A percentile compares a stretch with the other conserved stretches of the same genome.
Conservation (phyloP, 768 basidiomycete species). For the Tricholomella constricta region DNA sequence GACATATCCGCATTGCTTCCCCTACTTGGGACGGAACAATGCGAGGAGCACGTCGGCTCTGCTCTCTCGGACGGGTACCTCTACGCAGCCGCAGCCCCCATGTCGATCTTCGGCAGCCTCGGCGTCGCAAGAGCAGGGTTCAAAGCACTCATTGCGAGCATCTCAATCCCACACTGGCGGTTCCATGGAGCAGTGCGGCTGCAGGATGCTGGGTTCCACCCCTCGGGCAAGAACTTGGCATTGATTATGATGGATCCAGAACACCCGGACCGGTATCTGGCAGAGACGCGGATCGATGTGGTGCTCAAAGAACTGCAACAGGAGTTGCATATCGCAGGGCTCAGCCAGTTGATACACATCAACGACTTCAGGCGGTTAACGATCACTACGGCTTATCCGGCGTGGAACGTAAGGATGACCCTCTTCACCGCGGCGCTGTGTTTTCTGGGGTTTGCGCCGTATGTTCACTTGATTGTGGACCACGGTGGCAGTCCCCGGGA, state of each 20-base stretch:
- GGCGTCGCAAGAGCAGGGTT: conserved; percentile 20
- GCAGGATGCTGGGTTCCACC: conserved; percentile 11
- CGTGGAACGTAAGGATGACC: conserved; percentile 13
- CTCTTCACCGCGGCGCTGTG: background rate
- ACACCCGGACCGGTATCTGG: background rate
- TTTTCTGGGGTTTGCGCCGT: conserved; percentile 6
- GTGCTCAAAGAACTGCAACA: conserved; percentile 10
- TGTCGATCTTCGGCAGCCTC: conserved; percentile 27
- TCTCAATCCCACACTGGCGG: conserved; percentile 3
- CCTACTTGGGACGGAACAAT: conserved; percentile 25
- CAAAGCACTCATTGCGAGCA: conserved; percentile 14
- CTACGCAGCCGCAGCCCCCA: conserved; percentile 24
- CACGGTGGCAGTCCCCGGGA: background rate
- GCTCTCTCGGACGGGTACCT: conserved; percentile 21
- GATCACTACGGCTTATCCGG: background rate
- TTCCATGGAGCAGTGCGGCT: conserved; percentile 13
- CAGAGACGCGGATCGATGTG: conserved; percentile 7
- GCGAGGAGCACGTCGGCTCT: conserved; percentile 21
- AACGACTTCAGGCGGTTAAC: conserved; percentile 1
- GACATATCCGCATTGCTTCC: conserved; percentile 27
- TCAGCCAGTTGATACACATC: too few species aligned
- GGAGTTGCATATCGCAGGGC: too few species aligned
- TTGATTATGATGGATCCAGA: conserved; percentile 17
- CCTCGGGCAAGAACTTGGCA: conserved; percentile 11
- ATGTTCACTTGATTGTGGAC: conserved; percentile 6